A percentile compares a stretch with the other conserved stretches of the same genome.
These are phyloP conservation scores for Colletotrichum gigasporum DNA, from an alignment of 2,329 filamentous ascomycete species.

Conservation along the genomic window DNA sequence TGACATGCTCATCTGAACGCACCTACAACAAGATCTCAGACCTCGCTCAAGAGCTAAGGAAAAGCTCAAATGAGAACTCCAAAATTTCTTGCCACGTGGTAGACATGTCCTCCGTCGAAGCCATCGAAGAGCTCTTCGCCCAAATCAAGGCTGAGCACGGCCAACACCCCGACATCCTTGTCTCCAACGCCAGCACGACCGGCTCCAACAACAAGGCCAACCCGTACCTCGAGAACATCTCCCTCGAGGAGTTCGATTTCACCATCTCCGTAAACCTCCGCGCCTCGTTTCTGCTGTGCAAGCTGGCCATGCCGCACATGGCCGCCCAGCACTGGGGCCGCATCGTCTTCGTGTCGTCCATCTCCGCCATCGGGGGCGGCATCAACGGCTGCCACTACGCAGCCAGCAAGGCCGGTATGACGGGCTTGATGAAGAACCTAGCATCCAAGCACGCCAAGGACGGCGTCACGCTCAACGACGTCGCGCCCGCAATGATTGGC, in stretches of 20 bases:
- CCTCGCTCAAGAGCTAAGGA: not conserved
- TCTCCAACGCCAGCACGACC: slow-evolving; percentile 68
- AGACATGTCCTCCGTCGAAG: slow-evolving; percentile 63
- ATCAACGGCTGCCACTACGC: slow-evolving; percentile 71
- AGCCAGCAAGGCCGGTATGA: slow-evolving; percentile 69
- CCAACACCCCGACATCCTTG: slow-evolving; percentile 68
- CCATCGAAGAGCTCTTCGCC: slow-evolving; percentile 62
- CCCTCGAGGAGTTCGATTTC: slow-evolving; percentile 71
- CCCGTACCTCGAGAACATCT: slow-evolving; percentile 64
- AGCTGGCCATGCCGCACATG: slow-evolving; percentile 70
- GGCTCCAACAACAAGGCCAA: slow-evolving; percentile 66
- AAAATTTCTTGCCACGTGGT: slow-evolving; percentile 64
- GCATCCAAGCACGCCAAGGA: slow-evolving; percentile 65
- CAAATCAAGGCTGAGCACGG: slow-evolving; percentile 63
- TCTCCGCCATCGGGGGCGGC: slow-evolving; percentile 70
- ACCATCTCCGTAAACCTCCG: slow-evolving; percentile 70
- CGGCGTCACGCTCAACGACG: slow-evolving; percentile 73
- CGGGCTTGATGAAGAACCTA: slow-evolving; percentile 73
- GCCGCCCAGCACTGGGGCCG: slow-evolving; percentile 67
- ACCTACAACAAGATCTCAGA: slow-evolving; percentile 17
- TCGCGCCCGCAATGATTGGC: slow-evolving; percentile 76
- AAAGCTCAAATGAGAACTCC: not conserved
- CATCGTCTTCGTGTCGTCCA: slow-evolving; percentile 71
- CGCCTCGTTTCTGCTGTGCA: slow-evolving; percentile 69
- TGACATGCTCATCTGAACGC: slow-evolving; percentile 57